phyloP scores from a whole-genome alignment of 2,329 filamentous ascomycete species.

The Graphium sp. region DNA sequence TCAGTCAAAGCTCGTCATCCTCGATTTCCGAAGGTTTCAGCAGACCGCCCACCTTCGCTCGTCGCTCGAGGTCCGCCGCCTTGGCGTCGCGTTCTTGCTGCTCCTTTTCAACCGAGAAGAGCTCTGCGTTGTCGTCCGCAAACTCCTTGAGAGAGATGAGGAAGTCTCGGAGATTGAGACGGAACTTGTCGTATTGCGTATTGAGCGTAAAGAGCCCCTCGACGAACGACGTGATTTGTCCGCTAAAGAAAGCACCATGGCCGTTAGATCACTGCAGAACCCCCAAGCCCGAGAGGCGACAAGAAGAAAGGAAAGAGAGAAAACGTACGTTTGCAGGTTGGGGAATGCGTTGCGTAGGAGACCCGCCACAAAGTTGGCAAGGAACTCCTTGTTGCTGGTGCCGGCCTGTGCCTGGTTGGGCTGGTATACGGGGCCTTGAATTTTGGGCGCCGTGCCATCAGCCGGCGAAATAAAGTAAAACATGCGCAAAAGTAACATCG shows the following conservation, averaged over 20 bases:
- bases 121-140: conserved; percentile 81
- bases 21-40: conserved; percentile 96
- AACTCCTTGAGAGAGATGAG: conserved; percentile 96
- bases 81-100: conserved; percentile 75
- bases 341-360: conserved; percentile 81
- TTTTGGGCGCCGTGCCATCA: conserved; percentile 57
- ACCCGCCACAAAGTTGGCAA: conserved; percentile 72
- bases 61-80: conserved; percentile 75
- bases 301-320: background rate
- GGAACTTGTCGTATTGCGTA: conserved; percentile 84
- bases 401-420: conserved; percentile 68
- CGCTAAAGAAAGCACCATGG: background rate
- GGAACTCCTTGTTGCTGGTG: conserved; percentile 80
- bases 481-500: conserved; percentile 82
- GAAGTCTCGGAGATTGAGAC: conserved; percentile 90
- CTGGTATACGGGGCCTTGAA: conserved; percentile 80
- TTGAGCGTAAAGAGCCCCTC: conserved; percentile 79
- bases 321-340: conserved; percentile 71
- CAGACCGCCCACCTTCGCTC: conserved; percentile 87
- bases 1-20: conserved; percentile 79
- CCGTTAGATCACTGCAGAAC: background rate
- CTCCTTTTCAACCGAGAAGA: conserved; percentile 89
- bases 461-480: conserved; percentile 83
- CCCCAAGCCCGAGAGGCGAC: background rate
- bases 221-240: conserved; percentile 79